These are phyloP conservation scores for Yueomyces sp. DNA, from an alignment of 805 yeast genomes.

Conservation along the genomic window DNA sequence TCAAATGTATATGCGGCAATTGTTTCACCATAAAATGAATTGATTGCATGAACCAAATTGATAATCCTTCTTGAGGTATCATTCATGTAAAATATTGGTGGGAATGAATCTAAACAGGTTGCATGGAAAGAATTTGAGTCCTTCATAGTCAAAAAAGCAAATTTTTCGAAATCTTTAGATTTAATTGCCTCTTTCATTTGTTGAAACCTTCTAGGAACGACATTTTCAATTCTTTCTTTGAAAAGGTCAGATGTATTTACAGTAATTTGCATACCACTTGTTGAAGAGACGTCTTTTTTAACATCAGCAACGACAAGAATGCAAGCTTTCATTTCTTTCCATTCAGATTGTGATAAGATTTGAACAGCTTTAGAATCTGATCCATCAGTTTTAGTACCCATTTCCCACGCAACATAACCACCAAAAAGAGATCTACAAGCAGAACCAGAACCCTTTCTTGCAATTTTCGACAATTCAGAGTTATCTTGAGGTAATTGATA, in stretches of 20 bases:
- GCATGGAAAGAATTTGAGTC: conserved; percentile 98
- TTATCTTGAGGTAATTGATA: conserved; percentile 74
- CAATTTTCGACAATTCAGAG: conserved; percentile 82
- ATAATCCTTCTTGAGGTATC: conserved; percentile 80
- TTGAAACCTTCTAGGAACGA: conserved; percentile 77
- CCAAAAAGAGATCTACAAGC: conserved; percentile 97
- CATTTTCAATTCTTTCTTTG: conserved; percentile 58
- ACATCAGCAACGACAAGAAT: conserved; percentile 85
- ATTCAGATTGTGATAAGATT: conserved; percentile 69
- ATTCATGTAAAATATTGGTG: conserved; percentile 89
- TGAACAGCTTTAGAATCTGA: conserved; percentile 89
- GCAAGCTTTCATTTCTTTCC: conserved; percentile 91
- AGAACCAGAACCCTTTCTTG: conserved; percentile 96
- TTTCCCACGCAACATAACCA: conserved; percentile 98
- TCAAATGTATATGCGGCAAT: conserved; percentile 96
- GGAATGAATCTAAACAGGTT: conserved; percentile 88
- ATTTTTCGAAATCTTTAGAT: conserved; percentile 59
- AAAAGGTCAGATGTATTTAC: conserved; percentile 83
- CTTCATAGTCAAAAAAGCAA: conserved; percentile 87
- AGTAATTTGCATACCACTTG: conserved; percentile 93
- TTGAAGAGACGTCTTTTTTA: conserved; percentile 89
- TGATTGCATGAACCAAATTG: conserved; percentile 65
- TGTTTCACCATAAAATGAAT: conserved; percentile 37
- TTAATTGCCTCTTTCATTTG: conserved; percentile 70
- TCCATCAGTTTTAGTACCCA: conserved; percentile 73